These are phyloP conservation scores for Colletotrichum liriopes DNA, from an alignment of 2,329 filamentous ascomycete genomes.

Conservation along the genomic window DNA sequence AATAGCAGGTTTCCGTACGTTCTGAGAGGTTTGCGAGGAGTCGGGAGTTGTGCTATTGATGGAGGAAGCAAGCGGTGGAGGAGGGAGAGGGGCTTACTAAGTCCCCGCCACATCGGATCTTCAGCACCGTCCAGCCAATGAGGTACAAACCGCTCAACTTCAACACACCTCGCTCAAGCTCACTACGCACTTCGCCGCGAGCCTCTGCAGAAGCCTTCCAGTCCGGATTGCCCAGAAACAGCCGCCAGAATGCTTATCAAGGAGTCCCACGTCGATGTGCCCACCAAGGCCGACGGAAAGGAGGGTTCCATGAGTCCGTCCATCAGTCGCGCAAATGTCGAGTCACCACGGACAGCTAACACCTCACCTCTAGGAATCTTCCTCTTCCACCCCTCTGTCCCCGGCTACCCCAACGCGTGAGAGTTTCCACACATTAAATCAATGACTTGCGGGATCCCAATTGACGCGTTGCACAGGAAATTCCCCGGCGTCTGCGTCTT, in stretches of 20 bases:
- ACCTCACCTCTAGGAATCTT: constrained; percentile 79
- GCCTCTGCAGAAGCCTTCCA: neutral
- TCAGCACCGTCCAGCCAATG: constrained; percentile 17
- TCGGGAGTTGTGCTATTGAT: neutral
- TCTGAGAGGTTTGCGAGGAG: neutral
- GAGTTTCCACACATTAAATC: constrained; percentile 40
- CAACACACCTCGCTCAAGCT: constrained; percentile 7
- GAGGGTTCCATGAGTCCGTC: constrained; percentile 67
- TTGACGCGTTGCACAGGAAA: constrained; percentile 55
- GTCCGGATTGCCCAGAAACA: neutral
- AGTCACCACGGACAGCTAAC: constrained; percentile 14
- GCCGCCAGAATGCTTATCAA: constrained; percentile 65
- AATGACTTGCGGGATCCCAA: neutral
- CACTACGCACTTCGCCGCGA: neutral
- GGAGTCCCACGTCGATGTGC: constrained; percentile 67
- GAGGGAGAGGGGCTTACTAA: constrained; percentile 37
- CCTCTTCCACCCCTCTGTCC: constrained; percentile 87
- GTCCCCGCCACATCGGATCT: constrained; percentile 17
- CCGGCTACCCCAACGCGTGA: constrained; percentile 89
- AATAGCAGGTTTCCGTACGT: neutral
- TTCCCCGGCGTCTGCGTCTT: constrained; percentile 93
- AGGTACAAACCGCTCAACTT: constrained; percentile 34
- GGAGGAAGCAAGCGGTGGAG: constrained; percentile 1
- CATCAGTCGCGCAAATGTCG: neutral
- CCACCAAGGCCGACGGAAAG: constrained; percentile 67